A percentile compares a stretch with the other conserved stretches of the same genome.
These are phyloP conservation scores for Spinellus fusiger DNA, from an alignment of 192 early-diverging fungal species.

Conservation along the genomic window DNA sequence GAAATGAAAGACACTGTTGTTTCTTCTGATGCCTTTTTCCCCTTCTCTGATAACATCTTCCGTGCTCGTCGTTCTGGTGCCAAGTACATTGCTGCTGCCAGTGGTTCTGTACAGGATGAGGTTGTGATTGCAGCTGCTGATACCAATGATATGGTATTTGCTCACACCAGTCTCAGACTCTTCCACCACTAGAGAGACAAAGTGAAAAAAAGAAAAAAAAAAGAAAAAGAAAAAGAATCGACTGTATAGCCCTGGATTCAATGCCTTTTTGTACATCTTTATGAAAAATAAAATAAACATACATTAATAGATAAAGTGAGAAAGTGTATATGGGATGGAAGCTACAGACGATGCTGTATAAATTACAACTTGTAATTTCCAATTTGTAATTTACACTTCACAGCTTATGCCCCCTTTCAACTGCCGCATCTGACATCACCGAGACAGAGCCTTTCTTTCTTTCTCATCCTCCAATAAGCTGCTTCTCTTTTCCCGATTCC, in stretches of 20 bases:
- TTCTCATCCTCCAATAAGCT: too few relatives aligned
- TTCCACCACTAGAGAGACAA: constrained; percentile 91
- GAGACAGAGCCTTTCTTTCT: too few relatives aligned
- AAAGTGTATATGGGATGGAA: too few relatives aligned
- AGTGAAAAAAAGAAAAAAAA: too few relatives aligned
- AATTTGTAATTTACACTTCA: too few relatives aligned
- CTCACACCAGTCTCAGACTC: constrained; percentile 84
- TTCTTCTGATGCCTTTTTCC: constrained; percentile 99
- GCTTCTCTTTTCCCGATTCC: too few relatives aligned
- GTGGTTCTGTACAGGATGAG: constrained; percentile 85
- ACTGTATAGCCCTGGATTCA: background rate
- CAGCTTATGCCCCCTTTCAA: too few relatives aligned
- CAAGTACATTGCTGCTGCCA: constrained; percentile 82
- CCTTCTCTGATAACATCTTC: constrained; percentile 94
- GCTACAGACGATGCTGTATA: too few relatives aligned
- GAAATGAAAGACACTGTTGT: constrained; percentile 71
- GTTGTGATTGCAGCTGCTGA: constrained; percentile 81
- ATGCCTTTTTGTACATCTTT: constrained; percentile 2
- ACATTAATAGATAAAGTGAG: background rate
- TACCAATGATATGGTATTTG: constrained; percentile 72
- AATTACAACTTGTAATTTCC: too few relatives aligned
- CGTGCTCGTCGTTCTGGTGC: constrained; percentile 82
- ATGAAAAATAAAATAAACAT: constrained; percentile 2
- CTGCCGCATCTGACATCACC: too few relatives aligned
- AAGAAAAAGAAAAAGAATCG: too few relatives aligned